Evolutionary conservation across 192 early-diverging fungal genomes (phyloP).

Genomic region (Geranomyces variabilis): DNA sequence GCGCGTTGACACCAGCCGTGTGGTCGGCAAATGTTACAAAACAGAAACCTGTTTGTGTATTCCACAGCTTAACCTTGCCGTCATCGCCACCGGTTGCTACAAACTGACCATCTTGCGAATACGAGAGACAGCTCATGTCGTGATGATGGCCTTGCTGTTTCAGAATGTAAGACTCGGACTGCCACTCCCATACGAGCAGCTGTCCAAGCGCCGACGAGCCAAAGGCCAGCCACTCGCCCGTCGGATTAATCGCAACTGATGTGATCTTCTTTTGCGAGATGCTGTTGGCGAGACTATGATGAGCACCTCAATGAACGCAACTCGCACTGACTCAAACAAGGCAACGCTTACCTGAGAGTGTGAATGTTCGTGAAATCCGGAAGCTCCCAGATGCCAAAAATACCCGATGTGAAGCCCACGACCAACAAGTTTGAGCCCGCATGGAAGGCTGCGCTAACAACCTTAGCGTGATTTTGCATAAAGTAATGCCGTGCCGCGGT

Average conservation of each 20-base stretch:
- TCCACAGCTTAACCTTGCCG: constrained; percentile 98
- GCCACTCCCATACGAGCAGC: constrained; percentile 99
- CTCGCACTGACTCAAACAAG: neutral
- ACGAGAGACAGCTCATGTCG: constrained; percentile 87
- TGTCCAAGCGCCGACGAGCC: constrained; percentile 91
- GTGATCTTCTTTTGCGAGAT: constrained; percentile 94
- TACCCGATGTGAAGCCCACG: constrained; percentile 88
- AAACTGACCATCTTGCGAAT: constrained; percentile 91
- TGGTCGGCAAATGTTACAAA: constrained; percentile 98
- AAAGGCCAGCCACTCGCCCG: constrained; percentile 98
- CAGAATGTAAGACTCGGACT: constrained; percentile 97
- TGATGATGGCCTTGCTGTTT: constrained; percentile 99
- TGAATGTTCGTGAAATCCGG: constrained; percentile 94
- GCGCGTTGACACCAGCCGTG: constrained; percentile 72
- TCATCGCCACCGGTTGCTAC: constrained; percentile 96
- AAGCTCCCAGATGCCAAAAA: constrained; percentile 99
- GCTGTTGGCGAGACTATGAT: constrained; percentile 46
- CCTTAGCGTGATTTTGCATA: constrained; percentile 74
- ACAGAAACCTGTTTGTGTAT: constrained; percentile 92
- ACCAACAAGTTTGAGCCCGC: constrained; percentile 72
- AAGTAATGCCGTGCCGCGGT: constrained; percentile 70
- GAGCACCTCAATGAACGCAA: neutral
- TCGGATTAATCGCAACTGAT: constrained; percentile 82
- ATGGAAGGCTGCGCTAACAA: constrained; percentile 81
- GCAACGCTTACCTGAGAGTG: constrained; percentile 73